Base-by-base conservation (phyloP, 2,329 filamentous ascomycete species). In the Phyllosticta paracitricarpa region DNA sequence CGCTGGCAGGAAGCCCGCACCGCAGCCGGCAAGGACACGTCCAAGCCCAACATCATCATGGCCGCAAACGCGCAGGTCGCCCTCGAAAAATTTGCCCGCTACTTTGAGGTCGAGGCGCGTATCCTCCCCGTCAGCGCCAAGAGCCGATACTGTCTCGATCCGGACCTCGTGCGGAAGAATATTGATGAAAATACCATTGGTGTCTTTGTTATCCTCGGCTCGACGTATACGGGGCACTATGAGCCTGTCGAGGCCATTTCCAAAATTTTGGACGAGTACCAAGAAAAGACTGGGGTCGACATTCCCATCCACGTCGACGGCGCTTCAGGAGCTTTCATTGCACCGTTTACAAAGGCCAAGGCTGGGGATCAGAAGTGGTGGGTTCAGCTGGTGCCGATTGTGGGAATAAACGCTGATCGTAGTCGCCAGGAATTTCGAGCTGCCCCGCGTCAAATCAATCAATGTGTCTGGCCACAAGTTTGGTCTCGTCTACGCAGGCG, bases 141-240 rank as follows among this genome's bases (percentile, higher is more conserved):
- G 69, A 86, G 83, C 62, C 76, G 80, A 6, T 87, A 79, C 68
- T 76, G 84, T 33, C 77, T 89, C 7, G 85, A 89, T 65, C 83
- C 86, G 0, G 77, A 83, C 3, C 72, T 85, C 26, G 84, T 89
- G 0, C 83, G 81, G 67, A 70, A 89, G 66, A 86, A 87, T 64
- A 80, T 89, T 35, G 86, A 90, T 64, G 87, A 89, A 72, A 89
- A 89, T 66, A 90, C 87, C 0, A 89, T 90, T 66, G 87, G 87
- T n/a, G 76, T 90, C 0, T 89, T 88, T 67, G 84, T 87, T 0
- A 89, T 89, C 59, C 68, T 90, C 4, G 87, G 87, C 2, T 85
- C 81, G 57, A 90, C 87, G 0, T 90, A 89, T 66, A 90, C 87
- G 0, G 87, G 87, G 0, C 85, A 89, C 68, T 89, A 86, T 64